Evolutionary conservation across 176 grass and related monocot genomes (phyloP).

Genomic region (Zoysia japonica): DNA sequence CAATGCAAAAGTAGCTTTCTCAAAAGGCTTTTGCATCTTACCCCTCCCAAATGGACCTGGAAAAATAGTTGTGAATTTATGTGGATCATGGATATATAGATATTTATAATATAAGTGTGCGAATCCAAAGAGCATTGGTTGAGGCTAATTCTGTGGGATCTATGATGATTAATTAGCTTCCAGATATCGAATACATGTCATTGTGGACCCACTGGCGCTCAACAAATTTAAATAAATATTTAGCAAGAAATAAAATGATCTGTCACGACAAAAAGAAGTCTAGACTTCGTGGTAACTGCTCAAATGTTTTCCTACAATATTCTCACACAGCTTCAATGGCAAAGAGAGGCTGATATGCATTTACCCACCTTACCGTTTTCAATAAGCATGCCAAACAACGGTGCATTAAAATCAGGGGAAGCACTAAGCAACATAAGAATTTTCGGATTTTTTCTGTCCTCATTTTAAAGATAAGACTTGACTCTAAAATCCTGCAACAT

Average conservation of each 20-base stretch:
- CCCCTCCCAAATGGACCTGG: conserved; percentile 79
- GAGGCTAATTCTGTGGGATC: not conserved
- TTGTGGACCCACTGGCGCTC: not conserved
- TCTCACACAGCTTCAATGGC: not conserved
- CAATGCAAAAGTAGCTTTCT: conserved; percentile 70
- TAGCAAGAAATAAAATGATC: conserved; percentile 12
- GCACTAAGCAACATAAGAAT: not conserved
- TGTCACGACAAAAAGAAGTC: not conserved
- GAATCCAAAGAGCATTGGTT: not conserved
- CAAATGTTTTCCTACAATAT: not conserved
- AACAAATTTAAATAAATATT: not conserved
- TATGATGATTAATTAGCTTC: not conserved
- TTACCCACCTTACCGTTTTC: not conserved
- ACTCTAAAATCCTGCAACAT: not conserved
- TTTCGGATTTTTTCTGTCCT: not conserved
- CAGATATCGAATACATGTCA: not conserved
- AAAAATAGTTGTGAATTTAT: conserved; percentile 3
- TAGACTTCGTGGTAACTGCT: not conserved
- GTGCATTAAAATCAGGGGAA: conserved; percentile 21
- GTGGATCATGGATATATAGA: not conserved
- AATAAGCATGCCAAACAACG: not conserved
- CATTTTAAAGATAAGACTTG: not conserved
- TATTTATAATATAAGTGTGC: not conserved
- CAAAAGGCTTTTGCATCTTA: conserved; percentile 92
- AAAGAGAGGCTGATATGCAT: not conserved